Percentiles rank a stretch among this genome's conserved stretches.
Evolutionary conservation across 176 grass and related monocot species (phyloP).

Genomic region (Musa schizocarpa): DNA sequence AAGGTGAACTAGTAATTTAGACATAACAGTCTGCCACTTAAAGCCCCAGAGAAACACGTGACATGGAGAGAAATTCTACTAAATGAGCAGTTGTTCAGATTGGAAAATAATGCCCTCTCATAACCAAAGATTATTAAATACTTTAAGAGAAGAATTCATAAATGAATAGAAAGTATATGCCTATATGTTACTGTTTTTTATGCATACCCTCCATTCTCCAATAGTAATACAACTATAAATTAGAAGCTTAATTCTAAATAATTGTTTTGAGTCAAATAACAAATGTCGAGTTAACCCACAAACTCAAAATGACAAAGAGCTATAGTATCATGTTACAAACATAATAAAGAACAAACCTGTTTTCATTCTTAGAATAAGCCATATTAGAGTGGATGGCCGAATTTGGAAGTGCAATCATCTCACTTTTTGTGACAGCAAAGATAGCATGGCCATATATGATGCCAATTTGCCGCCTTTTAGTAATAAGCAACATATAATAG

Average conservation of each 20-base stretch:
- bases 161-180: background rate
- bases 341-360: constrained; percentile 32
- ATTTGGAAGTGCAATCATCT: constrained; percentile 57
- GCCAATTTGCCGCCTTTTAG: constrained; percentile 62
- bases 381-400: constrained; percentile 32
- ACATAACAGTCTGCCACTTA: background rate
- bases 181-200: no score
- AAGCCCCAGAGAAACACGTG: background rate
- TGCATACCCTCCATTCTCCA: no score
- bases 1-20: background rate
- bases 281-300: no score
- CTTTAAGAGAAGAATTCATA: background rate
- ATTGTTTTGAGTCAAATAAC: no score
- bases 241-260: background rate
- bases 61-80: background rate
- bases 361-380: constrained; percentile 40
- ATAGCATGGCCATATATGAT: constrained; percentile 73
- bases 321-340: background rate
- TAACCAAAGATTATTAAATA: background rate
- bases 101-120: background rate
- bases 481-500: constrained; percentile 92
- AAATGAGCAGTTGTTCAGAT: background rate
- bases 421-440: constrained; percentile 62
- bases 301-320: background rate
- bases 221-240: background rate